Evolutionary conservation across 441 rosid species (phyloP).

Genomic region (Viola pubescens): DNA sequence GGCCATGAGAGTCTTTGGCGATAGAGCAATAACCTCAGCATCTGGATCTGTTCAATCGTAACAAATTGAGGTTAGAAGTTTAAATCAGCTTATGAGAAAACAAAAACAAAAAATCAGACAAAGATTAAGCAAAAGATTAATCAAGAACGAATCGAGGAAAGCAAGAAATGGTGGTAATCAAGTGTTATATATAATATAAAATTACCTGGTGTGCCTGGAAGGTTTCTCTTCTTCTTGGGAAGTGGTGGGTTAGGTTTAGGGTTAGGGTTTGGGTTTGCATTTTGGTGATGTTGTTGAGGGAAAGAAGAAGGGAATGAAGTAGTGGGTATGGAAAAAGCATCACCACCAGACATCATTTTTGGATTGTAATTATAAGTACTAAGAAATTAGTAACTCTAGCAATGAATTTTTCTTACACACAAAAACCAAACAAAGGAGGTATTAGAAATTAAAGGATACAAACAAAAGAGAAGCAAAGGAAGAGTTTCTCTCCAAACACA

Average conservation of each 20-base stretch:
- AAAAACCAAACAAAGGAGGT: slow-evolving; percentile 16
- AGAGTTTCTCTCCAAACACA: slow-evolving; percentile 33
- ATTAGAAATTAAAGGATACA: slow-evolving; percentile 22
- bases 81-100: not conserved
- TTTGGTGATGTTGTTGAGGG: slow-evolving; percentile 40
- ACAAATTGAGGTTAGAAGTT: not conserved
- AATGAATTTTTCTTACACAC: not conserved
- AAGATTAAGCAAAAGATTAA: no score
- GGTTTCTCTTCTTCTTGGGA: slow-evolving; percentile 54
- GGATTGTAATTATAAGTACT: not conserved
- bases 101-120: no score
- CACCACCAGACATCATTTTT: slow-evolving; percentile 77
- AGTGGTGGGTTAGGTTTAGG: slow-evolving; percentile 19
- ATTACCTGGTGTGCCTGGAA: slow-evolving; percentile 66
- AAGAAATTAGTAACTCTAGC: not conserved
- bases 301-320: slow-evolving; percentile 35
- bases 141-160: no score
- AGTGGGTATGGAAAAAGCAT: slow-evolving; percentile 43
- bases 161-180: no score
- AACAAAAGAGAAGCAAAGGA: slow-evolving; percentile 21
- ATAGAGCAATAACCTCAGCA: slow-evolving; percentile 56
- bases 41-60: slow-evolving; percentile 44
- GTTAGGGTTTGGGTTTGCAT: slow-evolving; percentile 37
- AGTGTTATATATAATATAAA: not conserved
- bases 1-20: slow-evolving; percentile 51